A percentile compares a stretch with the other conserved stretches of the same genome.
Conservation (phyloP, 192 early-diverging fungal species). For the Lobosporangium transversale region DNA sequence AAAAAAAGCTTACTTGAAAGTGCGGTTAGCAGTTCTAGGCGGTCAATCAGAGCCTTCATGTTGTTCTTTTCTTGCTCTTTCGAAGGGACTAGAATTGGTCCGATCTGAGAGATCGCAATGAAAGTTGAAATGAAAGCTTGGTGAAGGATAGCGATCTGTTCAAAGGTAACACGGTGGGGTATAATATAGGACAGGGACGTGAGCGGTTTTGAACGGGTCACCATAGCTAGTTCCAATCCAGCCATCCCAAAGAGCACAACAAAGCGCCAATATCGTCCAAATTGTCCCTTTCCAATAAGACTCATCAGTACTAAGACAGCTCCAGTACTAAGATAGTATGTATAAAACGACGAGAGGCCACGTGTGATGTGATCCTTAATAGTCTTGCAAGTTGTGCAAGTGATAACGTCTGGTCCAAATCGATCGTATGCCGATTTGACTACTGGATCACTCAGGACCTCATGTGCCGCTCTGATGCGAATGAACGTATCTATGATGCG, state of each 20-base stretch:
- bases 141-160: conserved; percentile 55
- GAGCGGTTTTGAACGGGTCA: conserved; percentile 33
- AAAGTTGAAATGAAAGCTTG: conserved; percentile 58
- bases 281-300: conserved; percentile 59
- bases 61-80: conserved; percentile 41
- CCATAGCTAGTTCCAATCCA: conserved; percentile 55
- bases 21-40: conserved; percentile 51
- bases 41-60: conserved; percentile 26
- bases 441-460: conserved; percentile 50
- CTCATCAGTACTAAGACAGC: conserved; percentile 53
- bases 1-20: conserved; percentile 35
- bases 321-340: conserved; percentile 55
- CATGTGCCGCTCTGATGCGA: conserved; percentile 46
- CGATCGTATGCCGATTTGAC: conserved; percentile 51
- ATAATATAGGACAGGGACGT: conserved; percentile 35
- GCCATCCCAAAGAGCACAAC: conserved; percentile 57
- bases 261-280: conserved; percentile 60
- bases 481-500: conserved; percentile 36
- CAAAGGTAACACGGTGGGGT: conserved; percentile 50
- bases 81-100: conserved; percentile 55
- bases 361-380: conserved; percentile 30
- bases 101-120: conserved; percentile 58
- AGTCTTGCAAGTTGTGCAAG: conserved; percentile 45
- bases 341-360: conserved; percentile 25
- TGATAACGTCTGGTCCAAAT: conserved; percentile 46